Conservation (phyloP, 2,329 filamentous ascomycete genomes). For the Xylaria sp. region DNA sequence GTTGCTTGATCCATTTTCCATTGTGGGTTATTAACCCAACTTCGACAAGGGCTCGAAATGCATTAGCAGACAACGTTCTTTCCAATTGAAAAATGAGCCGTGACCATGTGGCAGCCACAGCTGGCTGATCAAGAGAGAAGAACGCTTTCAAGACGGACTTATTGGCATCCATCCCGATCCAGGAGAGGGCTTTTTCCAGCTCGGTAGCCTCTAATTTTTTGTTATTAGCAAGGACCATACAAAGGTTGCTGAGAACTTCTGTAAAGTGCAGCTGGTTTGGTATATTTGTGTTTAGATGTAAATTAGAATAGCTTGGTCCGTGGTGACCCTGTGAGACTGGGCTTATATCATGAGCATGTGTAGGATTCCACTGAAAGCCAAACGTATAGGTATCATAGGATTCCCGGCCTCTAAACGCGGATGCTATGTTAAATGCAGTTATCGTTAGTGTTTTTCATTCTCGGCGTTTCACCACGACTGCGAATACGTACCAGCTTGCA, state of each 20-base stretch:
- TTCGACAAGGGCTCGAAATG: slow-evolving; percentile 8
- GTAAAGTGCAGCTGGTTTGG: not conserved
- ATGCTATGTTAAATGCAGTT: not conserved
- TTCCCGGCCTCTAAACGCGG: too few species aligned
- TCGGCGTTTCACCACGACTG: not conserved
- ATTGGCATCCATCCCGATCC: slow-evolving; percentile 4
- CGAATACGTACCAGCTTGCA: slow-evolving; percentile 8
- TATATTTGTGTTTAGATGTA: not conserved
- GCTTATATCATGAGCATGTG: not conserved
- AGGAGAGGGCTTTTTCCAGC: not conserved
- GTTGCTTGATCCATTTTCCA: slow-evolving; percentile 5
- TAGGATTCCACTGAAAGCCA: too few species aligned
- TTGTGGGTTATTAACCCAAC: slow-evolving; percentile 6
- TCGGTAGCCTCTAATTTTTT: not conserved
- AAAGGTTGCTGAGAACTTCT: not conserved
- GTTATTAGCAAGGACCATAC: not conserved
- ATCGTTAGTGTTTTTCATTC: not conserved
- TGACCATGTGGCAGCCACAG: not conserved
- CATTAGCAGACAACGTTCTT: not conserved
- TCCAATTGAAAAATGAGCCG: not conserved
- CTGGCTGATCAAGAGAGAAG: not conserved
- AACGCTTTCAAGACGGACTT: not conserved
- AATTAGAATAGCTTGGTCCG: not conserved
- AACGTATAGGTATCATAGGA: too few species aligned
- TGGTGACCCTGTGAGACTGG: not conserved